Percentiles rank a stretch among this genome's conserved stretches.
Conservation (phyloP, 495 filamentous ascomycete species). For the Clohesyomyces aquaticus region DNA sequence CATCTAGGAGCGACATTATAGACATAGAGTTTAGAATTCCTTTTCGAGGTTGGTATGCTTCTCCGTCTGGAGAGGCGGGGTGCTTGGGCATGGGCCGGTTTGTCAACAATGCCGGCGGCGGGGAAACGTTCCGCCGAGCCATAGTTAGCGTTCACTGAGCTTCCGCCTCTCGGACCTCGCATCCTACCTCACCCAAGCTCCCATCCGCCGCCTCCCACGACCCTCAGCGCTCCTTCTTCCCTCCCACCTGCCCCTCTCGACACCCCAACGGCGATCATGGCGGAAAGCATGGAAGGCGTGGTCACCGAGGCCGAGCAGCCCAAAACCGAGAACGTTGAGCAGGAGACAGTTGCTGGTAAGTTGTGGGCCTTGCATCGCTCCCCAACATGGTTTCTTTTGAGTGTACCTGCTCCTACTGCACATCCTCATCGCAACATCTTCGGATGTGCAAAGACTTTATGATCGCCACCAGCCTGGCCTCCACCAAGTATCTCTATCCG, state of each 20-base stretch:
- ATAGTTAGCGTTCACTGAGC: slow-evolving; percentile 16
- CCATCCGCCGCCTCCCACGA: background rate
- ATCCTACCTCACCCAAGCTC: slow-evolving; percentile 13
- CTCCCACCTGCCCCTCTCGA: slow-evolving; percentile 5
- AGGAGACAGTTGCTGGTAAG: slow-evolving; percentile 41
- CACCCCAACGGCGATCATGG: slow-evolving; percentile 40
- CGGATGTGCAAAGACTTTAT: slow-evolving; percentile 34
- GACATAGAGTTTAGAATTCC: background rate
- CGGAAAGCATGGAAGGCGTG: slow-evolving; percentile 50
- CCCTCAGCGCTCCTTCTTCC: slow-evolving; percentile 23
- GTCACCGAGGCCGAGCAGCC: slow-evolving; percentile 37
- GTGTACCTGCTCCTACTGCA: slow-evolving; percentile 27
- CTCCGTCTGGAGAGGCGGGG: background rate
- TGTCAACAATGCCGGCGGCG: slow-evolving; percentile 29
- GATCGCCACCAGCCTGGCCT: slow-evolving; percentile 25
- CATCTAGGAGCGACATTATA: slow-evolving; percentile 71
- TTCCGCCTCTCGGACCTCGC: slow-evolving; percentile 21
- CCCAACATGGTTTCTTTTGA: slow-evolving; percentile 29
- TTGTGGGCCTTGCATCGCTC: slow-evolving; percentile 4
- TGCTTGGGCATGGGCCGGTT: no score
- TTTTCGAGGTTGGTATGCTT: background rate
- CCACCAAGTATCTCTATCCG: slow-evolving; percentile 30
- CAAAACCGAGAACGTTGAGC: slow-evolving; percentile 34
- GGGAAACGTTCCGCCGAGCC: slow-evolving; percentile 8
- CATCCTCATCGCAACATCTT: background rate